Evolutionary conservation across 2,329 filamentous ascomycete species (phyloP), one percentile per base, ranked within the genome.

Genomic region (Claviceps capensis): DNA sequence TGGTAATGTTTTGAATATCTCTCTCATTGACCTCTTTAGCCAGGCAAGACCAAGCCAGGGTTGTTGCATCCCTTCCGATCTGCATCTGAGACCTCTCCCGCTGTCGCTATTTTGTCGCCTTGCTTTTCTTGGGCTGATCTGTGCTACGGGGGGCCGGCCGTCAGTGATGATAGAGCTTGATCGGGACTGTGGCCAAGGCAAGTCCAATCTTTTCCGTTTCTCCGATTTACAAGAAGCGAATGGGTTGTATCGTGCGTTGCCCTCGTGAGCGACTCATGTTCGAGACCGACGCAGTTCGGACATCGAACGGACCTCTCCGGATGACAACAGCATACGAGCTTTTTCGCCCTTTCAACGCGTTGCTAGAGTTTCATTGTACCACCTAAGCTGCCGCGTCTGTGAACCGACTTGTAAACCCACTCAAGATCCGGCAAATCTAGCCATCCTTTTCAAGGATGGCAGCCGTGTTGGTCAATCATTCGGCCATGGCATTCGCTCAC

Each of bases 41-140:
- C 41, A 17, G 40, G 19, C 26, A 43, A 38, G 48, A 26, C 19
- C 19, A 36, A 50, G 48, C 40, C 14, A 40, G 46, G 46, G 14
- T 48, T 26, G 17, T 30, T n/a, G 30, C 48, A 26, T 50, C 41
- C 41, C 26, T 50, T 41, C 41, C 44, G 17, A 45, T 45, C 41
- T 45, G 30, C 30, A 50, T 50, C 48, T 50, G 40, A 50, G 48
- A 50, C 48, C 41, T 36, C 17, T 45, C 26, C 41, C 48, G 30
- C 40, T 23, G 48, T 42, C 37, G 47, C 17, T n/a, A 22, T 37
- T 38, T 49, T 49, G 47, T 16, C 48, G 16, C 41, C 48, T 37
- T 50, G 41, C 30, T 41, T 30, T 22, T 38, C 30, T 38, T 37
- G 48, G 30, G 14, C 34, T 41, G 41, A 50, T 50, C 41, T 50